Evolutionary conservation across 768 basidiomycete species (phyloP).

Genomic region (Candolleomyces eurysporus): DNA sequence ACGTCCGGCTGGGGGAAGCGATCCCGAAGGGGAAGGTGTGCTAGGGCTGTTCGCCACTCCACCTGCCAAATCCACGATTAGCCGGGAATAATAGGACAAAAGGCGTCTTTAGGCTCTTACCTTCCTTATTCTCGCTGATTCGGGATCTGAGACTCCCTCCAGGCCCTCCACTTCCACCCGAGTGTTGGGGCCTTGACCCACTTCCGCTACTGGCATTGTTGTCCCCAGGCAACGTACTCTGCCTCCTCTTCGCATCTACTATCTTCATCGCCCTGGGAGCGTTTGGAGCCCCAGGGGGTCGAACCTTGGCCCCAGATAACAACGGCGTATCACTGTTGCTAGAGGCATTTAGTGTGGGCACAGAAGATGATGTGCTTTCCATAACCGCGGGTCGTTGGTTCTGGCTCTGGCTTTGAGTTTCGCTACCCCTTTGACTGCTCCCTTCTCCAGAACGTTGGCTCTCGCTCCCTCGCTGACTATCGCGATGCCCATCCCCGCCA

Average conservation of each 20-base stretch:
- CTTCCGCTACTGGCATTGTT: neutral
- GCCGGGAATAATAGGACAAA: neutral
- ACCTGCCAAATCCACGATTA: neutral
- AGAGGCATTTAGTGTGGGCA: neutral
- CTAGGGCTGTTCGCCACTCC: neutral
- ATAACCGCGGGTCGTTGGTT: neutral
- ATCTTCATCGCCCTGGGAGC: neutral
- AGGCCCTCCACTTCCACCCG: conserved; percentile 1
- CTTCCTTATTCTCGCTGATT: conserved; percentile 13
- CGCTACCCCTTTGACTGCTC: neutral
- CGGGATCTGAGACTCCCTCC: conserved; percentile 32
- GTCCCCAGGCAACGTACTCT: neutral
- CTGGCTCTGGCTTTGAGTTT: neutral
- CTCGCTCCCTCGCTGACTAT: neutral
- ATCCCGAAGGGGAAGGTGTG: neutral
- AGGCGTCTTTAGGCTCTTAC: neutral
- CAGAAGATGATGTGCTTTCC: neutral
- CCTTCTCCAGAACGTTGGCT: neutral
- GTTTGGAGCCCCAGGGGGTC: neutral
- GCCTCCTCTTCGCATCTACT: neutral
- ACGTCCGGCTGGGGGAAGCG: neutral
- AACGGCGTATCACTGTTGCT: neutral
- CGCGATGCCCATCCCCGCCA: neutral
- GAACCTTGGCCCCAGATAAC: neutral
- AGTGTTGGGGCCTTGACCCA: neutral